Conservation (phyloP, 2,329 filamentous ascomycete genomes). For the Aureobasidium sp. region DNA sequence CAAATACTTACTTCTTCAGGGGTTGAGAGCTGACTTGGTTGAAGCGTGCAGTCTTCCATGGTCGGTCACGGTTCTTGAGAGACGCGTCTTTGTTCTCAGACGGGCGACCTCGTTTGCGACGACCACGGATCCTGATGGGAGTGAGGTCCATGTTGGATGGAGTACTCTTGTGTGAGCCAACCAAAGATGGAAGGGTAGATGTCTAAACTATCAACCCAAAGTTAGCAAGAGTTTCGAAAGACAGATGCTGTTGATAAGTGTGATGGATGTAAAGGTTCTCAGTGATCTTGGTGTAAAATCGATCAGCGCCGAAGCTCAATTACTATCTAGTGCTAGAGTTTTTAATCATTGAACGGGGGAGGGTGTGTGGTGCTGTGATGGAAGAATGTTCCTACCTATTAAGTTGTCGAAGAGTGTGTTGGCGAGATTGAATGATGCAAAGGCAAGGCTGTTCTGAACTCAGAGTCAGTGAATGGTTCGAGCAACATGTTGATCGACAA, state of each 20-base stretch:
- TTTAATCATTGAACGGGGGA: conserved; percentile 56
- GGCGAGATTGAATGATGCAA: not conserved
- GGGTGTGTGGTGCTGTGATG: not conserved
- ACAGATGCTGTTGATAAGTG: not conserved
- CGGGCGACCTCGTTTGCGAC: conserved; percentile 7
- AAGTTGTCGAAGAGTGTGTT: not conserved
- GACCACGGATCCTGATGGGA: conserved; percentile 29
- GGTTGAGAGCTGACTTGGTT: conserved; percentile 12
- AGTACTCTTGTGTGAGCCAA: not conserved
- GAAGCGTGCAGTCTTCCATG: conserved; percentile 14
- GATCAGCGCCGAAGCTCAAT: conserved; percentile 32
- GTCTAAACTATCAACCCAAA: not conserved
- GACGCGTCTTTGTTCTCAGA: not conserved
- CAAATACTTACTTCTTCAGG: conserved; percentile 15
- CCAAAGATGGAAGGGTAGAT: not conserved
- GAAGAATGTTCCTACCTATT: conserved; percentile 4
- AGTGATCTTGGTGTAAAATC: conserved; percentile 36
- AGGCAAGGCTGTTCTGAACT: conserved; percentile 1
- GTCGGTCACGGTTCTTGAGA: not conserved
- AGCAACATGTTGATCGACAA: not conserved
- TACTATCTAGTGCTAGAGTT: conserved; percentile 51
- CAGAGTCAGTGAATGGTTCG: conserved; percentile 5
- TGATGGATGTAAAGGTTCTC: conserved; percentile 21
- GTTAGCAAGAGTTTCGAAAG: not conserved
- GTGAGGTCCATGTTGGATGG: conserved; percentile 22